Base-by-base conservation (phyloP, 2,329 filamentous ascomycete species). In the Colletotrichum paranaense region DNA sequence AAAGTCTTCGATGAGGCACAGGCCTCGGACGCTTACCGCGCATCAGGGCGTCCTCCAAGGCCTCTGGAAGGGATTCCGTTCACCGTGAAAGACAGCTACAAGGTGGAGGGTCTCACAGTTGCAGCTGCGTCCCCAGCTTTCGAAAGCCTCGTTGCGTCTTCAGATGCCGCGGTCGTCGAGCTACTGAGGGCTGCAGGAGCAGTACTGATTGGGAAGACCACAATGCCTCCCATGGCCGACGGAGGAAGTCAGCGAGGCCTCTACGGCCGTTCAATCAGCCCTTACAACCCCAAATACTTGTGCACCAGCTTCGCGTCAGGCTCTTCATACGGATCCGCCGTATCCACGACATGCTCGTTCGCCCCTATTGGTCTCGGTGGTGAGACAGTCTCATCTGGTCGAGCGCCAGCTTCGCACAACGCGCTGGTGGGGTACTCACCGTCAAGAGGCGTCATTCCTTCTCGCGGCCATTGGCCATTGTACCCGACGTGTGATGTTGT, bases 1-100 rank as follows among this genome's bases (percentile, higher is more conserved):
- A 19, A 71, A 0, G 76, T 78, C 6, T 80, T 82, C n/a, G 68
- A 75, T 4, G 78, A 80, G 28, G 80, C 80, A 0, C 73, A 75
- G 5, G 76, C 77, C 0, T 81, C 81, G 0, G 81, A 82, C 7
- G 76, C 77, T 32, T 71, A 76, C 12, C 76, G 80, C 3, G 76
- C 77, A 9, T 63, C 70, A 2, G 75, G 76, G 4, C 38, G 9
- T 5, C 58, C 81, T 0, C 14, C 55, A 1, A 46, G 68, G 2
- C 19, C 66, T 26, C 80, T 91, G 0, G 88, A 91, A 75, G 88
- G 89, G 1, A 89, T 91, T 7, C 88, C 89, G 0, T 90, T 84
- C 72, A 89, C 88, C 0, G 81, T 90, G 75, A 91, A 91, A 77
- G 89, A 91, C 76, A 87, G 84, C 76, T 90, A 87, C 81, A 89